Evolutionary conservation across 768 basidiomycete species (phyloP), one percentile per base, ranked within the genome.

Genomic region (Polyporus arcularius): DNA sequence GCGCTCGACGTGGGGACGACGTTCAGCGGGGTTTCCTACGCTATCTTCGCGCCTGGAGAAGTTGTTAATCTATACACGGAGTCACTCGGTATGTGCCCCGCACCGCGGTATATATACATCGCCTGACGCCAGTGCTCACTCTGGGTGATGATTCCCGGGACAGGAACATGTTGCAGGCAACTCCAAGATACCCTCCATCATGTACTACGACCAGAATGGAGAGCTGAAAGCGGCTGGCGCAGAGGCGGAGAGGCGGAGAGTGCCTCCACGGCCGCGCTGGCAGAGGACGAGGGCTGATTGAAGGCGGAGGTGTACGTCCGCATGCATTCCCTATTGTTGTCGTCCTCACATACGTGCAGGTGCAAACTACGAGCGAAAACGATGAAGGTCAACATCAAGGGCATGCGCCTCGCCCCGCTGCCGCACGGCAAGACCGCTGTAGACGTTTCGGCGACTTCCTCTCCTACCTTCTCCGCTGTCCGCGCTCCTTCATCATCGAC

Each of bases 91-190:
- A 62, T 30, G 80, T 65, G 41, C 30, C 12, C 11, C 31, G 26
- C 35, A 21, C 35, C 31, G 32, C 21, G 21, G 26, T 7, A 50
- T 4, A 3, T n/a, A n/a, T n/a, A n/a, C 45, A 18, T 11, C n/a
- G n/a, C n/a, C n/a, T n/a, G n/a, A n/a, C 40, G 8, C 47, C 4
- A 61, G 26, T 60, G 18, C 42, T 26, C 57, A 48, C 43, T 18
- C 32, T 40, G 14, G 51, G 32, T 50, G 11, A 30, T 30, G 90
- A 58, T 92, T 91, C 58, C 90, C 90, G 9, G 90, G 90, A 15
- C 90, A 92, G 74, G 90, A 92, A 73, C 89, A 92, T 79, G 88
- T 90, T 50, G 89, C 87, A 14, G 90, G 90, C 41, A 92, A 91
- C 71, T 86, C 88, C 59, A 92, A 92, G 76, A 92, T 92, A 67